phyloP scores from a whole-genome alignment of 495 filamentous ascomycete genomes.

The Cercophora samala region DNA sequence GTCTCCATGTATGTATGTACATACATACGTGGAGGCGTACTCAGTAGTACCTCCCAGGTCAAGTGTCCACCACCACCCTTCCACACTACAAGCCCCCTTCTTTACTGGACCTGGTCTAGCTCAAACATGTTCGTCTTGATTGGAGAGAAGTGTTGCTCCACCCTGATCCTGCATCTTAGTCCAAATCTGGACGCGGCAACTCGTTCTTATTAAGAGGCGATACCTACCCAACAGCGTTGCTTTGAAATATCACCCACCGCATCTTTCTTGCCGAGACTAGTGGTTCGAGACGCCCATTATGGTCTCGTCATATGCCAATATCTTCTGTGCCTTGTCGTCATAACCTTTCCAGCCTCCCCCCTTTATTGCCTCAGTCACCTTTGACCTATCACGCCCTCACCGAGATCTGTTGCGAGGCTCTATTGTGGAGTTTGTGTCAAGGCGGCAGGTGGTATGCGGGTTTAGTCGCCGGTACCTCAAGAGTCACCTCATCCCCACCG shows the following conservation, averaged over 20 bases:
- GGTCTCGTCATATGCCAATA: conserved; percentile 22
- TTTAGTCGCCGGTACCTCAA: neutral
- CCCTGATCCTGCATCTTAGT: conserved; percentile 17
- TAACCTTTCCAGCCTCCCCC: conserved; percentile 4
- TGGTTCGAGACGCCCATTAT: conserved; percentile 21
- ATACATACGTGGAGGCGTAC: neutral
- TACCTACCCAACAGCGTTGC: conserved; percentile 4
- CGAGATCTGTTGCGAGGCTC: neutral
- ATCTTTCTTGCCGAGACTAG: conserved; percentile 4
- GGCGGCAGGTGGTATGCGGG: neutral
- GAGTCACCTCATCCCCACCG: neutral
- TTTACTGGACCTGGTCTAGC: conserved; percentile 7
- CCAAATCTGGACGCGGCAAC: conserved; percentile 17
- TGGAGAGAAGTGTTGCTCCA: conserved; percentile 16
- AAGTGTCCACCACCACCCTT: neutral
- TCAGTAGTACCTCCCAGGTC: neutral
- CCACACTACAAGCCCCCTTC: neutral
- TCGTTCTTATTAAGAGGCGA: conserved; percentile 16
- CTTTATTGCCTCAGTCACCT: neutral
- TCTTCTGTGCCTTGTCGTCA: conserved; percentile 15
- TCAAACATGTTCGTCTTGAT: conserved; percentile 14
- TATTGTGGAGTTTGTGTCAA: neutral
- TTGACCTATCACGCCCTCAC: neutral
- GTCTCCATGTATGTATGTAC: neutral
- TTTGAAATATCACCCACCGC: conserved; percentile 8